phyloP scores from a whole-genome alignment of 345 rosid genomes.

The Eucalyptus globulus region DNA sequence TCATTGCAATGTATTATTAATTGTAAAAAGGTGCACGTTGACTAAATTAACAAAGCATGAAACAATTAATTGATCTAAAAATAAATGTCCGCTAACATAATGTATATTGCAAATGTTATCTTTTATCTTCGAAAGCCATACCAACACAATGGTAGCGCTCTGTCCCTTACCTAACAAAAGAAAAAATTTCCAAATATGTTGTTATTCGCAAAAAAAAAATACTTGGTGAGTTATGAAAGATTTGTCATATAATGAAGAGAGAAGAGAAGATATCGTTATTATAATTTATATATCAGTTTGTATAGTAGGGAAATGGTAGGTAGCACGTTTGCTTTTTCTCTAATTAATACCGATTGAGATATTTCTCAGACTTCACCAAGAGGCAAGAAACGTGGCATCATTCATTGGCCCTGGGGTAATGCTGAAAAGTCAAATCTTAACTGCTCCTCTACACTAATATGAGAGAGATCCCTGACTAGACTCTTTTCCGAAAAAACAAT shows the following conservation, averaged over 20 bases:
- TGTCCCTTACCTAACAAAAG: not conserved
- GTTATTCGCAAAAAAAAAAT: not conserved
- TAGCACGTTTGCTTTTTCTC: not conserved
- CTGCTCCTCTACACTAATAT: not conserved
- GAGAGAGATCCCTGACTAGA: not conserved
- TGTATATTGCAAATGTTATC: not conserved
- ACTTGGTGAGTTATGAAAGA: not conserved
- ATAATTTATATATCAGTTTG: too few relatives aligned
- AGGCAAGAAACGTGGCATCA: not conserved
- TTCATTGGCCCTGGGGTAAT: not conserved
- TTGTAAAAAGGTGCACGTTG: not conserved
- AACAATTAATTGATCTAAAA: not conserved
- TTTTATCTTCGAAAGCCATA: not conserved
- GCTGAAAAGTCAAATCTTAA: not conserved
- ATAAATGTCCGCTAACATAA: not conserved
- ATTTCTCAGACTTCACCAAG: not conserved
- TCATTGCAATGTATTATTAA: not conserved
- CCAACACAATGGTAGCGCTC: fast-evolving
- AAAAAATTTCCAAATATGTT: not conserved
- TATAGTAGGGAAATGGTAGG: not conserved
- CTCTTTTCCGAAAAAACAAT: not conserved
- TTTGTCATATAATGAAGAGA: not conserved
- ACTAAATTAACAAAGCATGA: not conserved
- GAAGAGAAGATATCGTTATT: not conserved
- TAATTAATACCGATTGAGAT: not conserved